Evolutionary conservation across 2,329 filamentous ascomycete species (phyloP), one percentile per base, ranked within the genome.

Genomic region (Xylariaceae sp.): DNA sequence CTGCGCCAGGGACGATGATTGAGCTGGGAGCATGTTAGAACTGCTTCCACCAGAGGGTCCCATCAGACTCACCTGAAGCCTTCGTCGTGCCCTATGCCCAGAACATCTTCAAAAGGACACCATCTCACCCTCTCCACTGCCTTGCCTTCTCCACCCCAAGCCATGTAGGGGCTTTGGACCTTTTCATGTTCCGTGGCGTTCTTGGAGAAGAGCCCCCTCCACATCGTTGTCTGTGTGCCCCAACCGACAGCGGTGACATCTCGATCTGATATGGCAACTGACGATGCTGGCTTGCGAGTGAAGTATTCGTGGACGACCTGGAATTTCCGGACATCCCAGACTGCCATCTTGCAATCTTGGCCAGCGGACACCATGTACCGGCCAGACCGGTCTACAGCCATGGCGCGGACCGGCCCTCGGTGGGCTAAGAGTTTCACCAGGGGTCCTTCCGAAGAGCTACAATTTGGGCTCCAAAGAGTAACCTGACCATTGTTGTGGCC

Each of bases 401-500:
- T 58, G 9, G 84, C 80, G 35, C 89, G 78, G 3, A 98, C 88
- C 0, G 92, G 92, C 5, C 92, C 92, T 37, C 77, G 75, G 61
- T 98, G 90, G 11, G 87, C 85, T 23, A 95, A 72, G 23, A 96
- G 74, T 60, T 95, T 96, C 31, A 95, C 90, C 6, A 95, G 71
- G 0, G 92, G 83, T 0, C 83, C 35, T 80, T 75, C 17, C 80
- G 43, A 36, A 12, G 44, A 39, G 9, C 41, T 40, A 29, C 44
- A 83, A 60, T 94, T 98, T 3, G 92, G 92, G 2, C 90, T 95
- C 92, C 92, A 98, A 28, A 98, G 66, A 2, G 87, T 92, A 22
- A 98, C 88, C 3, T 86, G 84, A 37, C 92, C 92, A 53, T 96
- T 96, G 54, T 94, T 88, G 55, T 96, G 90, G 8, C 92, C 92